A percentile compares a stretch with the other conserved stretches of the same genome.
phyloP scores from a whole-genome alignment of 2,329 filamentous ascomycete genomes.

The Verticillium tricorpus region DNA sequence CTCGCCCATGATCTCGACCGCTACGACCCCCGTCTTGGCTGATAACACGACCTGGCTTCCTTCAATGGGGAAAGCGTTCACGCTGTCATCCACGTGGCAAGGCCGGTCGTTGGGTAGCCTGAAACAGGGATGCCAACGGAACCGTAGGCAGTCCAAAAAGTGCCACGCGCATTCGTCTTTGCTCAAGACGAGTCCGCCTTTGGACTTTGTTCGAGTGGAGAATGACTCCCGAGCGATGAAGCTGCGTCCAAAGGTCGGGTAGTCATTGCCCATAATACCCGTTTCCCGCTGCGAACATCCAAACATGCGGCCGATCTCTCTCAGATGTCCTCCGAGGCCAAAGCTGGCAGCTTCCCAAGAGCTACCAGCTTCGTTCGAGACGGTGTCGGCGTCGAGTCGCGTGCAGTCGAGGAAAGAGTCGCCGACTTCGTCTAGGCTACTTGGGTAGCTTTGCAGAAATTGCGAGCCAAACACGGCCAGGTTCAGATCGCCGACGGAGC shows the following conservation, averaged over 20 bases:
- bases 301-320: slow-evolving; percentile 85
- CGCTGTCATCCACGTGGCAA: slow-evolving; percentile 62
- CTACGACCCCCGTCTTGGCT: slow-evolving; percentile 76
- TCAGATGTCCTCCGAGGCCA: slow-evolving; percentile 87
- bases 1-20: slow-evolving; percentile 75
- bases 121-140: slow-evolving; percentile 89
- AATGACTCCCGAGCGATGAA: slow-evolving; percentile 80
- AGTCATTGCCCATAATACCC: slow-evolving; percentile 91
- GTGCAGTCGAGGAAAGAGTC: slow-evolving; percentile 89
- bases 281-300: slow-evolving; percentile 85
- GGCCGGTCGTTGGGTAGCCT: slow-evolving; percentile 70
- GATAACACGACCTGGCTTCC: slow-evolving; percentile 71
- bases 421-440: slow-evolving; percentile 83
- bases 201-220: slow-evolving; percentile 80
- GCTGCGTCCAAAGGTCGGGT: slow-evolving; percentile 75
- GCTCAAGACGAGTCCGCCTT: slow-evolving; percentile 68
- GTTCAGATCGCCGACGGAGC: slow-evolving; percentile 65
- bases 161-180: slow-evolving; percentile 91
- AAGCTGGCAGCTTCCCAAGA: slow-evolving; percentile 96
- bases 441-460: slow-evolving; percentile 84
- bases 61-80: slow-evolving; percentile 84
- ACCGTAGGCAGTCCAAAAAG: slow-evolving; percentile 80
- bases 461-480: slow-evolving; percentile 92
- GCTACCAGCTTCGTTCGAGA: slow-evolving; percentile 80
- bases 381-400: slow-evolving; percentile 71